Evolutionary conservation across 129 eudicot species (phyloP).

Genomic region (Erigeron canadensis): DNA sequence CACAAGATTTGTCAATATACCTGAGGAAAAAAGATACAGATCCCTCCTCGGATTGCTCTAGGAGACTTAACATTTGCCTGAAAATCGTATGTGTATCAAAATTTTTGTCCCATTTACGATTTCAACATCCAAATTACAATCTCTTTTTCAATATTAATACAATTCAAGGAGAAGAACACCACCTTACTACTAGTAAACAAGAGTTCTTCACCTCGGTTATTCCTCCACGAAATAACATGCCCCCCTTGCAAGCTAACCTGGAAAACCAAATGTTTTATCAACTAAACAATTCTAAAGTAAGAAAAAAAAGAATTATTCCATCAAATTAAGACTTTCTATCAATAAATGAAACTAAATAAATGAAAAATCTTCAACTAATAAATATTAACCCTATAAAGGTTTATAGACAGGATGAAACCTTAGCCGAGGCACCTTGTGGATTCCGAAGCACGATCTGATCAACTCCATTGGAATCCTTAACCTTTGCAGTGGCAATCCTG

Average conservation of each 20-base stretch:
- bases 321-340: not conserved
- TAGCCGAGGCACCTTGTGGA: slow-evolving; percentile 64
- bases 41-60: slow-evolving; percentile 79
- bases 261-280: slow-evolving; percentile 12
- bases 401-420: slow-evolving; percentile 38
- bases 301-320: not conserved
- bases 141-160: not conserved
- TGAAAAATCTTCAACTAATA: slow-evolving; percentile 4
- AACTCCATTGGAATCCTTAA: slow-evolving; percentile 65
- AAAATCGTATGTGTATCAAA: slow-evolving; percentile 8
- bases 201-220: slow-evolving; percentile 73
- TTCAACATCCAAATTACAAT: slow-evolving; percentile 1
- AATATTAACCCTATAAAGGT: not conserved
- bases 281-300: not conserved
- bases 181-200: slow-evolving; percentile 87
- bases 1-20: slow-evolving; percentile 34
- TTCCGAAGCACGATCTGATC: slow-evolving; percentile 64
- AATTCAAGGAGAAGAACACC: not conserved
- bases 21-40: slow-evolving; percentile 96
- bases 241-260: slow-evolving; percentile 95
- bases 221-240: slow-evolving; percentile 88
- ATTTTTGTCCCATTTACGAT: not conserved
- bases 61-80: slow-evolving; percentile 79
- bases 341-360: not conserved
- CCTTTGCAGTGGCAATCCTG: slow-evolving; percentile 37